Evolutionary conservation across 768 basidiomycete species (phyloP), one percentile per base, ranked within the genome.

Genomic region (Cytidiella melzeri): DNA sequence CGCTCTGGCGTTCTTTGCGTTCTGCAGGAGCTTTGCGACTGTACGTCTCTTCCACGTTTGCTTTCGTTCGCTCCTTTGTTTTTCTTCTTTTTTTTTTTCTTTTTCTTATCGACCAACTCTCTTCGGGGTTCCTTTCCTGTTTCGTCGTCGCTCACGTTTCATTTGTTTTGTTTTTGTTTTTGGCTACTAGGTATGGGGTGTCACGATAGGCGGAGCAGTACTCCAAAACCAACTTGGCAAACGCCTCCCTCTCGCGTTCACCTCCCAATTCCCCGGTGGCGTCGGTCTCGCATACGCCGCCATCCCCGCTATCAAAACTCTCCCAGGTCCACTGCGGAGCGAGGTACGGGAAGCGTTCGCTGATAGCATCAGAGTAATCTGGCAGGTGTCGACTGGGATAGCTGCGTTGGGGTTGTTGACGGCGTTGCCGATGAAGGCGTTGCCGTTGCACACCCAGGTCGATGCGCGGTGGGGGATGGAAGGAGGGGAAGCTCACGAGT

Each of bases 381-480:
- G 70, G 70, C 44, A 54, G 19, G 59, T 56, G 5, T 48, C 64
- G 34, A 45, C 62, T 4, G 69, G 60, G 3, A 24, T 70, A 28
- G 45, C 59, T 3, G 55, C 55, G 1, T 13, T 61, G 5, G 70
- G 67, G 0, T 45, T 67, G 5, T 24, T 67, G 11, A 25, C 59
- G 40, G 51, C 55, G 11, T 45, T 71, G 6, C 54, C 54, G 34
- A 61, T 69, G 59, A 46, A 59, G 43, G 55, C 51, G 49, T 41
- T 68, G 20, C 45, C 58, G 26, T 49, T 71, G 47, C 57, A 64
- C 47, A 57, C 53, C 21, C 30, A 57, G 40, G 53, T 57, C 20
- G 69, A 70, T 44, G 56, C 62, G 38, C 45, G 57, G n/a, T 71
- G 64, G 64, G 65, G 58, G 15, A 40, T 65, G 64, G 64, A 63